A percentile compares a stretch with the other conserved stretches of the same genome.
phyloP scores from a whole-genome alignment of 495 filamentous ascomycete genomes.

The Chaetomium fimeti region DNA sequence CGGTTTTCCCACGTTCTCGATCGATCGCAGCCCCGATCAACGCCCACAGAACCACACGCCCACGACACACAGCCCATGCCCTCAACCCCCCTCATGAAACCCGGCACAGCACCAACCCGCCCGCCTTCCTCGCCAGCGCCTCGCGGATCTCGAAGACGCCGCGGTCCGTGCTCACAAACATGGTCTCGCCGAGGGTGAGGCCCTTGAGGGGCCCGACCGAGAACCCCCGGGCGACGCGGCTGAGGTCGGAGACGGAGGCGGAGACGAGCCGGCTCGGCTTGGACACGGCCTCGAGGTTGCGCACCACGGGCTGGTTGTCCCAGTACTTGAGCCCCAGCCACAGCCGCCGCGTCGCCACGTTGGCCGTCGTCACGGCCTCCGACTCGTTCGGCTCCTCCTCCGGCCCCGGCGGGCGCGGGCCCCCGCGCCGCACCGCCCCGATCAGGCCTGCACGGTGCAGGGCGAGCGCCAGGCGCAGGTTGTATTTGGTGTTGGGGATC shows the following conservation, averaged over 20 bases:
- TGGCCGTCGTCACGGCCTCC: conserved; percentile 70
- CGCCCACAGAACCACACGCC: background rate
- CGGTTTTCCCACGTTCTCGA: background rate
- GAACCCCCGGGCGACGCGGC: conserved; percentile 63
- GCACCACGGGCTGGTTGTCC: conserved; percentile 80
- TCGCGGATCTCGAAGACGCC: conserved; percentile 86
- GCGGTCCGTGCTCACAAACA: conserved; percentile 75
- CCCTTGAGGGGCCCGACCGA: conserved; percentile 64
- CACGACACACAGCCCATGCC: background rate
- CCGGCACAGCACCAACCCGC: conserved; percentile 79
- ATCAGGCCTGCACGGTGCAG: conserved; percentile 83
- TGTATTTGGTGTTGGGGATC: conserved; percentile 75
- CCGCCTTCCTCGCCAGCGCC: conserved; percentile 78
- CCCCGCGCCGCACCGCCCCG: conserved; percentile 76
- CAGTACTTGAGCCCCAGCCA: conserved; percentile 96
- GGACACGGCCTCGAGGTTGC: conserved; percentile 64
- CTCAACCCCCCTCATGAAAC: conserved; percentile 46
- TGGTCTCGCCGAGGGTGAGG: conserved; percentile 75
- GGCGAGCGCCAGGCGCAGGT: conserved; percentile 69
- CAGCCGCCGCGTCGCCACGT: conserved; percentile 71
- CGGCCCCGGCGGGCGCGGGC: conserved; percentile 61
- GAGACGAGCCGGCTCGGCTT: conserved; percentile 74
- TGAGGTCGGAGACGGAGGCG: conserved; percentile 60
- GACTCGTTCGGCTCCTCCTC: conserved; percentile 49
- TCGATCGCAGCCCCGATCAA: no score